Evolutionary conservation across 768 basidiomycete genomes (phyloP), one percentile per base, ranked within the genome.

Genomic region (Ramaria rubella): DNA sequence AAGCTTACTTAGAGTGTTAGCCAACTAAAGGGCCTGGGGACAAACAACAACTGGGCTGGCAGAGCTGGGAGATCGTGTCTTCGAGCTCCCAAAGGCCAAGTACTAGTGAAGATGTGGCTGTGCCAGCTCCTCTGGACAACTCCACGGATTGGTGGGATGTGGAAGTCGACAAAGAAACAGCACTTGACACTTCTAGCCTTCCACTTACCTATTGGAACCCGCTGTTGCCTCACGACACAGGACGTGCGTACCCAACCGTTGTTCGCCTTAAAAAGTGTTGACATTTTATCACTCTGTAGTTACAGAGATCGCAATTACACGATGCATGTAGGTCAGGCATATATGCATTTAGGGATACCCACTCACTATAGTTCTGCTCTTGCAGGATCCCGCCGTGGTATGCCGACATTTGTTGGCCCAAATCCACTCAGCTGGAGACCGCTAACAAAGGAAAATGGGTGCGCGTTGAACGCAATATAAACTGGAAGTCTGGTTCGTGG

Each of bases 371-470:
- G 42, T 9, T 54, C 17, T n/a, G n/a, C 19, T 36, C 7, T 45
- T 34, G 14, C 58, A 45, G 52, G n/a, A 21, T 90, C 38, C 74
- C 85, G 27, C 85, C 90, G 2, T 72, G 68, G 2, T 68, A 76
- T 15, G 75, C 73, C 0, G 78, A 81, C 24, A 60, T 87, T 11
- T 97, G 94, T 66, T 69, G 70, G 0, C 94, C 94, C 0, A 67
- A 75, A 1, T 79, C 86, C 1, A 90, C 83, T 1, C 73, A 75
- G 11, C 86, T 90, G 65, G 69, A 86, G 48, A 88, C 93, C 65
- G 83, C 86, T 5, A 79, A 83, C 62, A 83, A 79, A 61, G 88
- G 88, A 0, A 89, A 86, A 63, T 99, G 95, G 95, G 91, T 95
- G 1, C 81, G 87, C 14, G 86, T 99, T 12, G 82, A 83, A 36